Percentiles rank a stretch among this genome's conserved stretches.
Conservation (phyloP, 1,139 yeast species). For the Sugiyamaella grinbergsii region DNA sequence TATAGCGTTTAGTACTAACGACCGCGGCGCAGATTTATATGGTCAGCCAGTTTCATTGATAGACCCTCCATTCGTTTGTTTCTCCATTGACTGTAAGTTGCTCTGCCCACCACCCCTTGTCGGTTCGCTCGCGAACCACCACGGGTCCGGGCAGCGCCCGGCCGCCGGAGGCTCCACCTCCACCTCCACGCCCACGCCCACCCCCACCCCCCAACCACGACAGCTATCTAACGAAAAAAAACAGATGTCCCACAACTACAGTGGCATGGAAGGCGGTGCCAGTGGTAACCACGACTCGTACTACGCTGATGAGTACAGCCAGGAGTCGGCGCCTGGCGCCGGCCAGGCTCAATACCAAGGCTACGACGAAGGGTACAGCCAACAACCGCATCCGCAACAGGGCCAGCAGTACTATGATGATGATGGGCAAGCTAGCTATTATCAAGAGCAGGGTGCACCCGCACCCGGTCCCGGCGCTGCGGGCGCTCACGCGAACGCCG, state of each 20-base stretch:
- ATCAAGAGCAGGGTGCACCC: constrained; percentile 30
- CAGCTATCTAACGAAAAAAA: background rate
- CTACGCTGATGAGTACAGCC: constrained; percentile 33
- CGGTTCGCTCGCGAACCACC: constrained; percentile 6
- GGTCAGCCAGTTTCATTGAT: constrained; percentile 1
- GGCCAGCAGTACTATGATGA: constrained; percentile 40
- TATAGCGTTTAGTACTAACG: background rate
- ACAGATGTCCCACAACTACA: constrained; percentile 19
- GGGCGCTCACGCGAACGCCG: constrained; percentile 28
- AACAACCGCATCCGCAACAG: constrained; percentile 1
- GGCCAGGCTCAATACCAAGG: constrained; percentile 31
- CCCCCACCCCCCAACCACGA: background rate
- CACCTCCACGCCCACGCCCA: no score
- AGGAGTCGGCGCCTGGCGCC: constrained; percentile 22
- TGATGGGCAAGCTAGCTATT: constrained; percentile 38
- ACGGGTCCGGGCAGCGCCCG: constrained; percentile 15
- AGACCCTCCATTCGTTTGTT: constrained; percentile 6
- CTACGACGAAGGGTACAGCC: constrained; percentile 43
- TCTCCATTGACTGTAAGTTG: constrained; percentile 3
- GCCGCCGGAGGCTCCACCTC: constrained; percentile 18
- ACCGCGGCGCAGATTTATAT: background rate
- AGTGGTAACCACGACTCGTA: constrained; percentile 32
- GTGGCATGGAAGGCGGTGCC: constrained; percentile 19
- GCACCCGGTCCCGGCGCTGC: no score
- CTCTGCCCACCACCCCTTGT: background rate